Base-by-base conservation (phyloP, 306 rosid genomes). In the Luffa acutangula region DNA sequence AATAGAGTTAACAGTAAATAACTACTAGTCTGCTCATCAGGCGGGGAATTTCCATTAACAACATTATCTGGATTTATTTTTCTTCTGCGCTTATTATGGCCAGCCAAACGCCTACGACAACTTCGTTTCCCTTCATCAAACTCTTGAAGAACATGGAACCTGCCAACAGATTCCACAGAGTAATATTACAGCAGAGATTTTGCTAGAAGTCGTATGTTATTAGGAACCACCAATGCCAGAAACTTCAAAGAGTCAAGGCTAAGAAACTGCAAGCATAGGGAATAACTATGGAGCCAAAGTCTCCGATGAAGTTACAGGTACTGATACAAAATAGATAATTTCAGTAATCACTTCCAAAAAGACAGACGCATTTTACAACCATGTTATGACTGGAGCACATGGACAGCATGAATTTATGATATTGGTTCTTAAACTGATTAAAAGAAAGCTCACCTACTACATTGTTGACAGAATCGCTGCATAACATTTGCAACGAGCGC, bases 391-490 rank as follows among this genome's bases (percentile, higher is more conserved):
- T 46, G 10, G 33, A 46, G n/a, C 20, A 71, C 1, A 49, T 31
- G 53, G 46, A 49, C 10, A 51, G 20, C 52, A 73, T 14, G 41
- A 52, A 51, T 58, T 76, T 10, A 43, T 42, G 20, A 45, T 33
- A 25, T 33, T 17, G 46, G 6, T 25, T 37, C 73, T 62, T 2
- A 42, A 58, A 71, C 53, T 59, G 57, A 53, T 56, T n/a, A 66
- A 69, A 58, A 31, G 53, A 51, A 70, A 79, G 79, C 87, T 81
- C 78, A 90, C 99, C 99, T 88, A 79, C 99, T 95, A 80, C 99
- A 95, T 79, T 95, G 99, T 76, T 95, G 99, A 82, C 99, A 95
- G 84, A 95, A 95, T 43, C 99, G 84, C 82, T 95, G 97, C 99
- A 93, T 81, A 17, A 84, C 82, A 42, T 84, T 91, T 25, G 91